Evolutionary conservation across 345 rosid genomes (phyloP).

Genomic region (Aquilaria yunnanensis): DNA sequence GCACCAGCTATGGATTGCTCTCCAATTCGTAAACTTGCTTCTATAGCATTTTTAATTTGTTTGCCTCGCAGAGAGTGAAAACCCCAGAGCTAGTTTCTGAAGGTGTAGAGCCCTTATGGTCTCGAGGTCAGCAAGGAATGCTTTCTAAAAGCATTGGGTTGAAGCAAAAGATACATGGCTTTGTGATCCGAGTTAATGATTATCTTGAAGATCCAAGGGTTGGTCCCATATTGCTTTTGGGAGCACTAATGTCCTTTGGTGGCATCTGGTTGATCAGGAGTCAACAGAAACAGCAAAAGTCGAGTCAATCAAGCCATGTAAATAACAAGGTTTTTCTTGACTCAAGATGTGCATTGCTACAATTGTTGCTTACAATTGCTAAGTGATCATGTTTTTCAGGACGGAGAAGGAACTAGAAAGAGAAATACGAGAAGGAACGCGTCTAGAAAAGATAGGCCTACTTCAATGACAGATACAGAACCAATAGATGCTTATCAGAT

Average conservation of each 20-base stretch:
- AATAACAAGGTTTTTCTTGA: conserved; percentile 28
- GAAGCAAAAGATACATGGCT: conserved; percentile 35
- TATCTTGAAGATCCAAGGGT: conserved; percentile 69
- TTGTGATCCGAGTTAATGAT: conserved; percentile 31
- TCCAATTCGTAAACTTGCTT: conserved; percentile 5
- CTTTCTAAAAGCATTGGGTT: conserved; percentile 53
- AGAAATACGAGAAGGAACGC: conserved; percentile 27
- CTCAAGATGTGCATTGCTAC: background rate
- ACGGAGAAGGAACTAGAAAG: conserved; percentile 25
- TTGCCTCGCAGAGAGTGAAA: conserved; percentile 52
- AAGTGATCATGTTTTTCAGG: conserved; percentile 25
- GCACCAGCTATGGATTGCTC: background rate
- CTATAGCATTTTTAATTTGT: conserved; percentile 1
- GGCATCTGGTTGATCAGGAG: conserved; percentile 63
- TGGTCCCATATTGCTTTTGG: conserved; percentile 78
- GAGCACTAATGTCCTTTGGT: conserved; percentile 65
- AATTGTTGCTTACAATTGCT: background rate
- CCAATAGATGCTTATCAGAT: conserved; percentile 67
- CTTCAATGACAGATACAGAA: conserved; percentile 65
- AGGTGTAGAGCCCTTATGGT: conserved; percentile 60
- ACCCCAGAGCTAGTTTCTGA: conserved; percentile 84
- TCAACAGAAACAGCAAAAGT: conserved; percentile 32
- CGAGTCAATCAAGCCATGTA: conserved; percentile 33
- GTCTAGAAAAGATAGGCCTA: conserved; percentile 29
- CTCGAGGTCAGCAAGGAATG: conserved; percentile 42